phyloP scores from a whole-genome alignment of 2,329 filamentous ascomycete species.

The Trichoderma sp. region DNA sequence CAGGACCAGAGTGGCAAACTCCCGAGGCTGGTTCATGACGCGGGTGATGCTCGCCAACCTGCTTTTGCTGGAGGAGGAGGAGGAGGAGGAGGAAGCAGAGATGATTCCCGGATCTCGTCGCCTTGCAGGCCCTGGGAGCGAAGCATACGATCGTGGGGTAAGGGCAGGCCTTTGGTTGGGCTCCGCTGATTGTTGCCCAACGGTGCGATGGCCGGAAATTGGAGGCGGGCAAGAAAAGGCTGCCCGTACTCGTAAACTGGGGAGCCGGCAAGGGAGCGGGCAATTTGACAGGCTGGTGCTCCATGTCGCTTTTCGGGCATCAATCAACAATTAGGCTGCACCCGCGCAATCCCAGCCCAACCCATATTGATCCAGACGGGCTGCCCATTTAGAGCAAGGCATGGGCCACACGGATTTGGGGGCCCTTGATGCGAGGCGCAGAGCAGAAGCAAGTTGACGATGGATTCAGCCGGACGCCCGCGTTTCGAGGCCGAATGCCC shows the following conservation, averaged over 20 bases:
- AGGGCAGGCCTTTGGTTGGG: constrained; percentile 28
- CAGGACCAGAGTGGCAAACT: constrained; percentile 23
- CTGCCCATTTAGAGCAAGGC: constrained; percentile 27
- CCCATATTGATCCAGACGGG: constrained; percentile 13
- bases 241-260: not conserved
- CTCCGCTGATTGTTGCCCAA: constrained; percentile 29
- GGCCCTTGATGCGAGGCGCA: constrained; percentile 8
- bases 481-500: not conserved
- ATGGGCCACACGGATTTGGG: constrained; percentile 19
- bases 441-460: constrained; percentile 1
- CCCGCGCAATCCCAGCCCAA: constrained; percentile 24
- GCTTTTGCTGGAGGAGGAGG: constrained; percentile 22
- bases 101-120: constrained; percentile 23
- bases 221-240: constrained; percentile 13
- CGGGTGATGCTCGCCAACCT: constrained; percentile 24
- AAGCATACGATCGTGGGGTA: constrained; percentile 28
- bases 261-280: constrained; percentile 5
- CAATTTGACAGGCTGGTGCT: constrained; percentile 19
- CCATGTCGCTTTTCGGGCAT: constrained; percentile 22
- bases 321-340: constrained; percentile 27
- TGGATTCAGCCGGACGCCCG: constrained; percentile 25
- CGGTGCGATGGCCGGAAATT: constrained; percentile 21
- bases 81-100: constrained; percentile 17
- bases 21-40: constrained; percentile 28
- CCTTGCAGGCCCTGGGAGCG: constrained; percentile 24